Percentiles rank a stretch among this genome's conserved stretches.
Evolutionary conservation across 192 early-diverging fungal genomes (phyloP).

Genomic region (Backusella australiensis): DNA sequence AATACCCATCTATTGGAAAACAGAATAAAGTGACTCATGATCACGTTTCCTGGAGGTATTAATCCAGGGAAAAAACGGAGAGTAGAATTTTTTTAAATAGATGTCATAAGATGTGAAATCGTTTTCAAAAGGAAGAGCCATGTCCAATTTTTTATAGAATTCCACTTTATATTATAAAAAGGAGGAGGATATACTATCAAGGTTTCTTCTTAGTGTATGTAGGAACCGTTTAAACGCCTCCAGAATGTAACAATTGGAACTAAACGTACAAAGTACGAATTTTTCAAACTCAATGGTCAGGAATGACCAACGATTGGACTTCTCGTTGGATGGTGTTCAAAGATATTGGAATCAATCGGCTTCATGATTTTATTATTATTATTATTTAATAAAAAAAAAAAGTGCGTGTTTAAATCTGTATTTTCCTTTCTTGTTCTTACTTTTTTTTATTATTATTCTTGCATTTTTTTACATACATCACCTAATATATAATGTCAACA

Average conservation of each 20-base stretch:
- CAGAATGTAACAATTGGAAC: background rate
- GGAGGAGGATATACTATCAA: background rate
- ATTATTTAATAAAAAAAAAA: background rate
- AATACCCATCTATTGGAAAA: background rate
- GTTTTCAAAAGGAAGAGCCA: background rate
- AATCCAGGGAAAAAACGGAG: background rate
- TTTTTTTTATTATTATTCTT: background rate
- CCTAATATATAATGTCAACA: background rate
- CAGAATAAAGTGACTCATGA: background rate
- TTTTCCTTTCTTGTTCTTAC: background rate
- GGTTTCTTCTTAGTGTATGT: background rate
- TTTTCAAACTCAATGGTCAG: background rate
- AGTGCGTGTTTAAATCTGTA: background rate
- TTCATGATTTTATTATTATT: background rate
- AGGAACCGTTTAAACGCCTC: background rate
- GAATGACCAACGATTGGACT: background rate
- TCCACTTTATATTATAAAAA: background rate
- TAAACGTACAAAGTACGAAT: background rate
- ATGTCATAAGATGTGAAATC: background rate
- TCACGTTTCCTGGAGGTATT: background rate
- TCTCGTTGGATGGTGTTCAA: background rate
- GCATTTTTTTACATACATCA: background rate
- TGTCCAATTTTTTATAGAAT: background rate
- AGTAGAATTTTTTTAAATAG: background rate
- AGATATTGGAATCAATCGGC: background rate